These are phyloP conservation scores for Chlamydomonas sp. DNA, from an alignment of 139 green algal genomes.

Conservation along the genomic window DNA sequence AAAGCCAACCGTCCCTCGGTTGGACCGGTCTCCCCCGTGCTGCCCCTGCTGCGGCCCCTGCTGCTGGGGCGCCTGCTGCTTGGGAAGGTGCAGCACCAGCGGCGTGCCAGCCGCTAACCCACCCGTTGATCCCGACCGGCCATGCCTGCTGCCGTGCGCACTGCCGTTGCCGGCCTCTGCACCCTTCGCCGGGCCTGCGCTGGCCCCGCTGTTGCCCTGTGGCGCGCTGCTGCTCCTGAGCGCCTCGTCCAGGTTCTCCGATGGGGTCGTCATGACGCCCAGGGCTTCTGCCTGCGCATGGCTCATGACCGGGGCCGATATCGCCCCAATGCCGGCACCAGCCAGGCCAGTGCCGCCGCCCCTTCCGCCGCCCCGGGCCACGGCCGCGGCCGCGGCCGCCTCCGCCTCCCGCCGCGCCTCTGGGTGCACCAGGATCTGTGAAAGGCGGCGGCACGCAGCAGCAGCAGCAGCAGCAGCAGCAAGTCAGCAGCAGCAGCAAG, in stretches of 20 bases:
- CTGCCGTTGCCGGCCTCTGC: neutral
- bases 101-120: neutral
- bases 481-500: neutral
- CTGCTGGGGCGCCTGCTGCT: neutral
- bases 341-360: neutral
- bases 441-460: no score
- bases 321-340: neutral
- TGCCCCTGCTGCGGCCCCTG: no score
- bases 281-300: no score
- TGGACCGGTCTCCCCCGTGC: no score
- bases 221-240: no score
- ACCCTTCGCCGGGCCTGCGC: no score
- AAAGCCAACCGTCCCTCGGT: no score
- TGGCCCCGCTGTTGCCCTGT: no score
- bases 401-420: conserved; percentile 10
- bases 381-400: neutral
- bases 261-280: no score
- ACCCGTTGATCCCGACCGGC: neutral
- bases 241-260: no score
- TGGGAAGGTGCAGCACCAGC: neutral
- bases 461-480: neutral
- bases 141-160: neutral
- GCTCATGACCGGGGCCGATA: neutral
- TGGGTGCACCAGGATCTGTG: conserved; percentile 22
- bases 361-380: neutral